Evolutionary conservation across 2,329 filamentous ascomycete species (phyloP).

Genomic region (Talaromyces marneffei): DNA sequence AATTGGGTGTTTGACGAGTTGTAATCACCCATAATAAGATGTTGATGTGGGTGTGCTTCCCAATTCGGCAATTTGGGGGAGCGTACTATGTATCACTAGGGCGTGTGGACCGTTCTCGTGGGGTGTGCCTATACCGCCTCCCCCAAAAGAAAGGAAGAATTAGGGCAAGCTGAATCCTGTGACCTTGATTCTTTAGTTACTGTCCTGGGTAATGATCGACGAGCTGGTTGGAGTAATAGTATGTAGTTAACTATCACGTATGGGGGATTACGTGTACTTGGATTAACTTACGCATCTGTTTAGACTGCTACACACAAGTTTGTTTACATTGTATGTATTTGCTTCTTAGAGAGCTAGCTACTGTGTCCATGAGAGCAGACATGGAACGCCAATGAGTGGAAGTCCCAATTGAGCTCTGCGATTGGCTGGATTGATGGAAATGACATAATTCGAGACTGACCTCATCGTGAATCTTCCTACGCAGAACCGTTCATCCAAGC

Average conservation of each 20-base stretch:
- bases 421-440: neutral
- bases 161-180: neutral
- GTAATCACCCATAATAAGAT: no score
- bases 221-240: neutral
- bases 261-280: neutral
- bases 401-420: neutral
- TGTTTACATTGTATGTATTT: no score
- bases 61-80: no score
- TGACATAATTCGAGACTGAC: neutral
- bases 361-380: no score
- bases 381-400: neutral
- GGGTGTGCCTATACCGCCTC: no score
- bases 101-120: no score
- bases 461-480: neutral
- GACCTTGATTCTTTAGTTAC: neutral
- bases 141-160: neutral
- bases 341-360: no score
- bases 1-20: no score
- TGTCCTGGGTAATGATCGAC: neutral
- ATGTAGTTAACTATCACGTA: neutral
- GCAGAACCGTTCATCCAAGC: neutral
- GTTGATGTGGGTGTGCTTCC: no score
- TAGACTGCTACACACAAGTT: no score
- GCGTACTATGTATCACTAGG: no score
- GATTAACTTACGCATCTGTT: neutral